These are phyloP conservation scores for Metschnikowia baotianmanensis DNA, from an alignment of 805 yeast species.

Conservation along the genomic window DNA sequence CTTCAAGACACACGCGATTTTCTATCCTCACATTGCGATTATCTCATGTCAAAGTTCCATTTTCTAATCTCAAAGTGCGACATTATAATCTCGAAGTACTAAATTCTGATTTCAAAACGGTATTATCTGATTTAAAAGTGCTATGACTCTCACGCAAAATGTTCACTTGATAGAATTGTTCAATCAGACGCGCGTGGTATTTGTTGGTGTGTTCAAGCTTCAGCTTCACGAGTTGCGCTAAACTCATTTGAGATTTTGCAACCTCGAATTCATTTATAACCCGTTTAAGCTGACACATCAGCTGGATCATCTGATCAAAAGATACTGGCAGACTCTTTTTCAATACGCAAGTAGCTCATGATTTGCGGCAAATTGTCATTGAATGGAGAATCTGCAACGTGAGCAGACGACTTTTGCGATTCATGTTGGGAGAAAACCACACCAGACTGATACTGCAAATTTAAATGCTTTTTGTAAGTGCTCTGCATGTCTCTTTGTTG, in stretches of 20 bases:
- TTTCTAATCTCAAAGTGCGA: too few relatives aligned
- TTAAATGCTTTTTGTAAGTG: constrained; percentile 47
- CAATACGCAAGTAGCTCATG: constrained; percentile 63
- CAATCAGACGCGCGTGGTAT: constrained; percentile 46
- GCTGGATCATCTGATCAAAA: constrained; percentile 51
- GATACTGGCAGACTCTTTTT: constrained; percentile 57
- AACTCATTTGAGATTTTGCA: constrained; percentile 46
- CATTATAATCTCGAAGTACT: too few relatives aligned
- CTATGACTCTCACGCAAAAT: constrained; percentile 66
- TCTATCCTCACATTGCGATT: too few relatives aligned
- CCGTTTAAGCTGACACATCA: constrained; percentile 49
- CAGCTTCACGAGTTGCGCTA: constrained; percentile 19
- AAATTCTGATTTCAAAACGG: too few relatives aligned
- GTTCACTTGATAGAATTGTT: constrained; percentile 59
- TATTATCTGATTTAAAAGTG: too few relatives aligned
- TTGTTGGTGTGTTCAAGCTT: constrained; percentile 30
- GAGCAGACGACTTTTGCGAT: constrained; percentile 22
- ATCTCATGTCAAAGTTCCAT: too few relatives aligned
- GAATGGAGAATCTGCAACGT: constrained; percentile 11
- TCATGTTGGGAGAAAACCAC: constrained; percentile 70
- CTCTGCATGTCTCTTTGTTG: constrained; percentile 37
- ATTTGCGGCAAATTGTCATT: constrained; percentile 43
- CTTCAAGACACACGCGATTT: constrained; percentile 23
- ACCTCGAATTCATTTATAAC: constrained; percentile 50
- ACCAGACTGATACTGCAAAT: constrained; percentile 63